Conservation (phyloP, 2,329 filamentous ascomycete genomes). For the Harringtonia aguacate region DNA sequence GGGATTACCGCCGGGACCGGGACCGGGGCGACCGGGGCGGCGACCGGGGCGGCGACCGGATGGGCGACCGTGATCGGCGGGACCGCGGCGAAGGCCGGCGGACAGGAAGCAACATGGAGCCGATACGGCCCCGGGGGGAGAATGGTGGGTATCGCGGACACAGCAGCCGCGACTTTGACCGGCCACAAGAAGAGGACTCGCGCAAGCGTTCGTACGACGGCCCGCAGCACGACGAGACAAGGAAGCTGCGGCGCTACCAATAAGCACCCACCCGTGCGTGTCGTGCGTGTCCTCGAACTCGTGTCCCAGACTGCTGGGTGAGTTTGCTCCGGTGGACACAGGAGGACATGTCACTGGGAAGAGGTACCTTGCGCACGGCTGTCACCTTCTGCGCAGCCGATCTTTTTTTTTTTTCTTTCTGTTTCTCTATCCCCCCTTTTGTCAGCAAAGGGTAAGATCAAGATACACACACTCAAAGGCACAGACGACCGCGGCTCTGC, state of each 20-base stretch:
- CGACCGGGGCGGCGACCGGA: conserved; percentile 1
- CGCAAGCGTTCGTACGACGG: conserved; percentile 67
- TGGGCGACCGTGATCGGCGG: conserved; percentile 11
- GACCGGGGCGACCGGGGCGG: conserved; percentile 27
- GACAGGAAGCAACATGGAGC: conserved; percentile 18
- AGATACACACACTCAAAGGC: too few relatives aligned
- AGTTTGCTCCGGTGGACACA: conserved; percentile 23
- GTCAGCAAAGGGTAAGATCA: conserved; percentile 10
- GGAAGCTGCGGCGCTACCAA: conserved; percentile 56
- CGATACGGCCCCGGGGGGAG: conserved; percentile 15
- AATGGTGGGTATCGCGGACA: conserved; percentile 21
- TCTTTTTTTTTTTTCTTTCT: neutral
- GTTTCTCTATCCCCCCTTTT: conserved; percentile 3
- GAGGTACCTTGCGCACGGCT: neutral
- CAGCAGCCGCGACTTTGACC: conserved; percentile 14
- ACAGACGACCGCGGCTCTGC: too few relatives aligned
- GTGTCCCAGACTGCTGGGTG: conserved; percentile 26
- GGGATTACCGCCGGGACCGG: conserved; percentile 29
- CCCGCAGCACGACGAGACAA: conserved; percentile 67
- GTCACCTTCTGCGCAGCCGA: too few relatives aligned
- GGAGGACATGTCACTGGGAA: too few relatives aligned
- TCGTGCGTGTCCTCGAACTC: too few relatives aligned
- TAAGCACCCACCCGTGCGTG: too few relatives aligned
- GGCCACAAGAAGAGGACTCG: conserved; percentile 42
- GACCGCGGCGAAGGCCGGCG: conserved; percentile 28